Percentiles rank a stretch among this genome's conserved stretches.
Conservation (phyloP, 192 early-diverging fungal genomes). For the Dissophora globulifera region DNA sequence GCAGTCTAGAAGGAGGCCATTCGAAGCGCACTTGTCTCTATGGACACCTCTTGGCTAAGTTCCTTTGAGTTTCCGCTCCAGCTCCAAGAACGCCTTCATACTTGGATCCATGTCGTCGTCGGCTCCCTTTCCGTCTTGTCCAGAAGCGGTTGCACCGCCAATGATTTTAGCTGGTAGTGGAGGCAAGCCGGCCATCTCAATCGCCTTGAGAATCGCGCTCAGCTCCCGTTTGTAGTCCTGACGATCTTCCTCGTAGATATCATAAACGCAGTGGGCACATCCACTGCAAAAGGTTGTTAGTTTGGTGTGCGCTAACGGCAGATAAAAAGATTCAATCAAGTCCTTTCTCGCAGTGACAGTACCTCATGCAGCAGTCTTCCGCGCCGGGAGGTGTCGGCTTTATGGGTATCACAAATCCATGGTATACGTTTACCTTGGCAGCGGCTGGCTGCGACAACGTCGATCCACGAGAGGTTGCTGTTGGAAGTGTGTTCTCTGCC, state of each 20-base stretch:
- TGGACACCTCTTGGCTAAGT: too few species aligned
- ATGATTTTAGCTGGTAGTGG: slow-evolving; percentile 36
- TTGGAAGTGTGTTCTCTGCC: slow-evolving; percentile 30
- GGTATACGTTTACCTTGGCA: slow-evolving; percentile 9
- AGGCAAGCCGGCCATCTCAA: slow-evolving; percentile 33
- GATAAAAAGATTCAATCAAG: too few species aligned
- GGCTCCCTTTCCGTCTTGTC: slow-evolving; percentile 8
- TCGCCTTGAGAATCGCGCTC: slow-evolving; percentile 19
- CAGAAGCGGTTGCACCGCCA: not conserved
- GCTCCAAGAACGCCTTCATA: slow-evolving; percentile 63
- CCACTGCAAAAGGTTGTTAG: slow-evolving; percentile 20
- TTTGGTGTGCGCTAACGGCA: too few species aligned
- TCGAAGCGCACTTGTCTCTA: too few species aligned
- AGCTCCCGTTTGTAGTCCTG: slow-evolving; percentile 35
- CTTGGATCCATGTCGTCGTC: slow-evolving; percentile 61
- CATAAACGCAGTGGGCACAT: slow-evolving; percentile 47
- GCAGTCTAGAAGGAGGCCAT: too few species aligned
- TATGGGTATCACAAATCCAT: slow-evolving; percentile 35
- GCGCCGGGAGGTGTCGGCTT: slow-evolving; percentile 44
- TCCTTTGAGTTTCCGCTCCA: slow-evolving; percentile 57
- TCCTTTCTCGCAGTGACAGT: not conserved
- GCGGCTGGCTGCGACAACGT: slow-evolving; percentile 4
- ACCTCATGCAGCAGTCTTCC: slow-evolving; percentile 54
- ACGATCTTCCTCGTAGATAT: slow-evolving; percentile 47
- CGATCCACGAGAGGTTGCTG: slow-evolving; percentile 8